Conservation (phyloP, 228 moss, liverwort and hornwort genomes). For the Sphagnum magellanicum region DNA sequence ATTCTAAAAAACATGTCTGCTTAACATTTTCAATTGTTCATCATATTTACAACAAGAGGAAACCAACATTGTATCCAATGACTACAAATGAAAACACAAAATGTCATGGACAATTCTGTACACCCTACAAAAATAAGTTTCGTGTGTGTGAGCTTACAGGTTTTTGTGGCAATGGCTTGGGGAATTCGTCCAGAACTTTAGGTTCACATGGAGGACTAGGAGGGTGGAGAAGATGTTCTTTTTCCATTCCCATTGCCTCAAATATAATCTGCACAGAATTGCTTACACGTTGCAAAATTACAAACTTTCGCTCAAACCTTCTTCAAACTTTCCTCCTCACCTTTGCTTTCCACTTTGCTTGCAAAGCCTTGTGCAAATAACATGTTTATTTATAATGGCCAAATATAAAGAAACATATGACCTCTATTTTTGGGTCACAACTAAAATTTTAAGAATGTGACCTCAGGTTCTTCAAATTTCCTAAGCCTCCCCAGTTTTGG, state of each 20-base stretch:
- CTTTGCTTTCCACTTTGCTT: not conserved
- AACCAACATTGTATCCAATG: no score
- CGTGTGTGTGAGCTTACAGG: slow-evolving; percentile 6
- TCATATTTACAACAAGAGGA: no score
- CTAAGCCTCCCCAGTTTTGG: not conserved
- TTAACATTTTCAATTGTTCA: no score
- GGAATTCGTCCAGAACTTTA: slow-evolving; percentile 15
- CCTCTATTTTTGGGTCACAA: not conserved
- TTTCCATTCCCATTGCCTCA: slow-evolving; percentile 34
- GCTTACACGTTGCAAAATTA: not conserved
- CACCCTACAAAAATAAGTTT: no score
- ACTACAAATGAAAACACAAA: no score
- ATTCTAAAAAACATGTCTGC: no score
- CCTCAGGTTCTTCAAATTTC: not conserved
- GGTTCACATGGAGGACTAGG: no score
- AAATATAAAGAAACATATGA: not conserved
- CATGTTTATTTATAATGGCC: not conserved
- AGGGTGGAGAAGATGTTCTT: slow-evolving; percentile 2
- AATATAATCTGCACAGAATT: slow-evolving; percentile 30
- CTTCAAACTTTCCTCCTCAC: not conserved
- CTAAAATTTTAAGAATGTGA: not conserved
- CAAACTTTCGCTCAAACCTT: not conserved
- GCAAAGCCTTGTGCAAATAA: not conserved
- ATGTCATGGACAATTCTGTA: no score
- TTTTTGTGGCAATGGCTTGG: slow-evolving; percentile 15